Base-by-base conservation (phyloP, 257 asterid genomes). In the Cinchona pubescens region DNA sequence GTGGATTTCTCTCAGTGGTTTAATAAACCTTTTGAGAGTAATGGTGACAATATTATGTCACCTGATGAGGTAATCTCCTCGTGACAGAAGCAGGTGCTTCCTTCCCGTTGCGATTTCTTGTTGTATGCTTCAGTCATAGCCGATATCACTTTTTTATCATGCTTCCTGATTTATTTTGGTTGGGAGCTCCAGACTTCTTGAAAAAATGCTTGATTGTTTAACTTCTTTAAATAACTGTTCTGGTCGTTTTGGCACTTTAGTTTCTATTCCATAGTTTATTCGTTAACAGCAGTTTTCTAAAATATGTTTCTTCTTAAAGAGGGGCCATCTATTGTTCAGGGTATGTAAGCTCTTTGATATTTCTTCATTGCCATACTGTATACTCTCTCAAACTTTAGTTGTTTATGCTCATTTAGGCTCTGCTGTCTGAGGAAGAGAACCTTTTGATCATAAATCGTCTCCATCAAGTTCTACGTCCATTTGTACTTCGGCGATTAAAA, bases 1-100 rank as follows among this genome's bases (percentile, higher is more conserved):
- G 99, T 90, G 83, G 99, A 95, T 83, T 95, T 95, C 81, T 95
- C 99, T 82, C 99, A 95, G 69, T 95, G 99, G 99, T 95, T 95
- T 76, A 95, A 95, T 82, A 95, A 95, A 82, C 99, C 99, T 35
- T 95, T 95, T 84, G 92, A 92, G 89, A 83, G 99, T 75, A 93
- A 85, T 82, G 98, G 96, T 67, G 99, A 95, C 80, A 91, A 56
- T 85, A n/a, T n/a, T n/a, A n/a, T n/a, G n/a, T 92, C 99, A 45
- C 79, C 88, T 23, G 99, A 95, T 79, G 92, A 95, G 84, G 99
- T 92, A 82, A 79, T 88, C 73, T 72, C 46, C 38, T 60, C 63
- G 59, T 42, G 21, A 46, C 49, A n/a, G n/a, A n/a, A n/a, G n/a
- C n/a, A n/a, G n/a, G n/a, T n/a, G n/a, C n/a, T n/a, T n/a, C n/a